Evolutionary conservation across 768 basidiomycete genomes (phyloP), one percentile per base, ranked within the genome.

Genomic region (Ramaria rubella): DNA sequence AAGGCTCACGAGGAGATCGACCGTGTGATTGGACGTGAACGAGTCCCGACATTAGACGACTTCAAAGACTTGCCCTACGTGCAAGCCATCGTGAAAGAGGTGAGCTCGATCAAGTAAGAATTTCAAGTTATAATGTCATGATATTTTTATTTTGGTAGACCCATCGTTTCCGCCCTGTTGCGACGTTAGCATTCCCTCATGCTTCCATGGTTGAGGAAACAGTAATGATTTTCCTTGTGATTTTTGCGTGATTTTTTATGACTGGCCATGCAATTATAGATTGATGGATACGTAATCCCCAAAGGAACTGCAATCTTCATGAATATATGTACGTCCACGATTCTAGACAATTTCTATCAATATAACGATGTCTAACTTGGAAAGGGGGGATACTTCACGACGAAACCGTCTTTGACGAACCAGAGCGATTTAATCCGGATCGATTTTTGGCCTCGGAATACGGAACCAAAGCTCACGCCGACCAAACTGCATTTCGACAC

Each of bases 11-110:
- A 57, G 12, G 67, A 70, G 40, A 57, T 70, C 24, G 59, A 61
- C 34, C 31, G 42, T 1, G 57, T 69, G 8, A 55, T 70, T 17
- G 65, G 68, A 0, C 40, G 30, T 11, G 57, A 51, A 14, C 57
- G 68, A 4, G 27, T 66, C 2, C 68, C 68, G 8, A 59, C 52
- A 2, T 49, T 63, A 3, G 66, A 69, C 24, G 69, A 70, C 53
- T 56, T 64, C 30, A 4, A 60, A 5, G 62, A 61, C 3, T 54
- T 73, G 43, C 70, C 68, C 27, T 72, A 70, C 42, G 49, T 71
- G 1, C 63, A 67, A 2, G 70, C 71, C 19, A 52, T 72, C 52
- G 38, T 73, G 50, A 71, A 71, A 33, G 72, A 72, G 62, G 15
- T 42, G 9, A 38, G 23, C 3, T 42, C 17, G n/a, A n/a, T 42